Evolutionary conservation across 768 basidiomycete genomes (phyloP).

Genomic region (Boletales sp.): DNA sequence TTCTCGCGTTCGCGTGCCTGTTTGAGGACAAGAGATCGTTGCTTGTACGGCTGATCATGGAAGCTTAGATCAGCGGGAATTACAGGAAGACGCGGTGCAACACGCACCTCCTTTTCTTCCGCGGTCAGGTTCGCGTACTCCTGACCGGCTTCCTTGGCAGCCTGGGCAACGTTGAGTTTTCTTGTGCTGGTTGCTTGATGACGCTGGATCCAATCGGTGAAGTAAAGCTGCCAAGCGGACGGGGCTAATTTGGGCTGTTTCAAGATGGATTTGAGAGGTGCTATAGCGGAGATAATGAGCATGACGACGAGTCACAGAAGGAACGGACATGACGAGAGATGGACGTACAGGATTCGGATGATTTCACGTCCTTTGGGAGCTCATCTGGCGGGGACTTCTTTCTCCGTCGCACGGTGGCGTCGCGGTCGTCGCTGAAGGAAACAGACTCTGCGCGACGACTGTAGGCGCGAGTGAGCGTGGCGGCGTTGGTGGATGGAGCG

Average conservation of each 20-base stretch:
- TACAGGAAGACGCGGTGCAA: constrained; percentile 25
- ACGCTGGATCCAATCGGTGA: constrained; percentile 91
- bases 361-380: constrained; percentile 36
- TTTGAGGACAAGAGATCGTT: constrained; percentile 80
- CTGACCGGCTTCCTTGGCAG: constrained; percentile 90
- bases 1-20: constrained; percentile 81
- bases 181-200: constrained; percentile 75
- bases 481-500: constrained; percentile 55
- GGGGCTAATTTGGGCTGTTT: constrained; percentile 89
- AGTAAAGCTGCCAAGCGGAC: constrained; percentile 95
- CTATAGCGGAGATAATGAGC: constrained; percentile 39
- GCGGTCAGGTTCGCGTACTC: constrained; percentile 77
- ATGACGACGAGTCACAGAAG: constrained; percentile 26
- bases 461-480: constrained; percentile 55
- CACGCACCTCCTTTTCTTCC: constrained; percentile 79
- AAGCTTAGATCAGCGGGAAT: constrained; percentile 16
- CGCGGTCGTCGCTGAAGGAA: constrained; percentile 57
- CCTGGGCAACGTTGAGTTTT: constrained; percentile 93
- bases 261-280: constrained; percentile 69
- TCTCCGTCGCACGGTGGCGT: constrained; percentile 70
- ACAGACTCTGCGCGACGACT: constrained; percentile 66
- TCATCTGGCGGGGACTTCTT: constrained; percentile 38
- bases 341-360: constrained; percentile 47
- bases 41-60: constrained; percentile 70
- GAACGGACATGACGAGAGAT: constrained; percentile 27